phyloP scores from a whole-genome alignment of 2,329 filamentous ascomycete species.

The Phialophora expanda region DNA sequence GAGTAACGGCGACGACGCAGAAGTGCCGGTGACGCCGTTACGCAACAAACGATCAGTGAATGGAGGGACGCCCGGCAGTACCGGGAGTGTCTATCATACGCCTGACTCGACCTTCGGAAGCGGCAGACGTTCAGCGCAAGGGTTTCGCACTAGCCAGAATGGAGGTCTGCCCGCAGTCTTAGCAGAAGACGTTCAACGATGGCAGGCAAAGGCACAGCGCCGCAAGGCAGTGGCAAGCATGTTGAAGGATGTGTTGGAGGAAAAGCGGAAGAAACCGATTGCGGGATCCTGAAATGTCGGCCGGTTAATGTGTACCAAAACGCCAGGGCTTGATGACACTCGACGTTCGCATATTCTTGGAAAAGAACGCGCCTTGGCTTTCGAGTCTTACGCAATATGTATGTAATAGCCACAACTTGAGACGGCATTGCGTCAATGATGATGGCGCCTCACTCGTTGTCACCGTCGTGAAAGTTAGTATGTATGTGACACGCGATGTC shows the following conservation, averaged over 20 bases:
- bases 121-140: conserved; percentile 29
- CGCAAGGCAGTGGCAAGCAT: conserved; percentile 37
- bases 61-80: conserved; percentile 34
- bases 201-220: conserved; percentile 36
- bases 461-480: background rate
- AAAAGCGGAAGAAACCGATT: conserved; percentile 30
- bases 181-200: conserved; percentile 38
- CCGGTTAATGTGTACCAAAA: conserved; percentile 1
- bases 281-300: background rate
- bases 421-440: background rate
- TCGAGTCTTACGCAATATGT: background rate
- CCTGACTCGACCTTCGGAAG: conserved; percentile 37
- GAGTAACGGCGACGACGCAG: conserved; percentile 27
- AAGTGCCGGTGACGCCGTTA: conserved; percentile 25
- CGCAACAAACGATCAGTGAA: conserved; percentile 20
- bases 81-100: conserved; percentile 39
- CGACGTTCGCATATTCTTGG: background rate
- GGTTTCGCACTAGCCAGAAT: conserved; percentile 28
- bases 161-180: conserved; percentile 27
- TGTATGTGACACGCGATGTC: background rate
- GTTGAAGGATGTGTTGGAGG: conserved; percentile 35
- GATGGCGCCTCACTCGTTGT: background rate
- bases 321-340: background rate
- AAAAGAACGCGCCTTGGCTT: background rate
- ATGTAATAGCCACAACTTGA: background rate